These are phyloP conservation scores for Sonneratia alba DNA, from an alignment of 345 rosid species.

Conservation along the genomic window DNA sequence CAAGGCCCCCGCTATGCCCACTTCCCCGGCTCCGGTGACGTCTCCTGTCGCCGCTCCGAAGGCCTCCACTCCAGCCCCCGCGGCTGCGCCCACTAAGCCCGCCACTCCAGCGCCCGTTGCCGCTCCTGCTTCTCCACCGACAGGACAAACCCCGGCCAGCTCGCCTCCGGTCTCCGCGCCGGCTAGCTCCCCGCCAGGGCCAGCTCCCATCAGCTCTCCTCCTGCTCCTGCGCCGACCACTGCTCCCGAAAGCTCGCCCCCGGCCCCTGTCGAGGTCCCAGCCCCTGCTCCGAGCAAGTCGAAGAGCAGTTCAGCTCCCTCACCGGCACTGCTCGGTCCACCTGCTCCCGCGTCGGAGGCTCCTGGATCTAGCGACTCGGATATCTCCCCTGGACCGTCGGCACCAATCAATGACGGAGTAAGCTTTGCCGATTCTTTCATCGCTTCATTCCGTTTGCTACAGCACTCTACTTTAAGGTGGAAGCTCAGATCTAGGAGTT, in stretches of 20 bases:
- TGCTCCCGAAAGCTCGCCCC: conserved; percentile 22
- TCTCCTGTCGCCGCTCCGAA: conserved; percentile 10
- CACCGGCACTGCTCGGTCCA: conserved; percentile 9
- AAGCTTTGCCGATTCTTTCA: neutral
- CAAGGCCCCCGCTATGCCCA: conserved; percentile 5
- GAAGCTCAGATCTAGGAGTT: neutral
- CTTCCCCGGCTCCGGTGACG: conserved; percentile 7
- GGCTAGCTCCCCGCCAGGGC: conserved; percentile 26
- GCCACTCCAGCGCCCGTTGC: conserved; percentile 16
- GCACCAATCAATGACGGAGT: conserved; percentile 15
- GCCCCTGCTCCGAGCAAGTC: conserved; percentile 30
- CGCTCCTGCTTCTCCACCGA: conserved; percentile 19
- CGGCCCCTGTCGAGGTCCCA: conserved; percentile 24
- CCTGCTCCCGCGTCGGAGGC: conserved; percentile 20
- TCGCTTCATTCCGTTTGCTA: too few species aligned
- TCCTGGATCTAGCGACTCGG: conserved; percentile 17
- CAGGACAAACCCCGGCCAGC: conserved; percentile 13
- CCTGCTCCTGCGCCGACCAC: conserved; percentile 20
- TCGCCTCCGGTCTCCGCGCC: conserved; percentile 22
- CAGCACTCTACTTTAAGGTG: neutral
- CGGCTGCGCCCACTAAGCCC: conserved; percentile 15
- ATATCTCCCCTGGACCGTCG: conserved; percentile 14
- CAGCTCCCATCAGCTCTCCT: conserved; percentile 21
- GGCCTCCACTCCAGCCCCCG: conserved; percentile 20
- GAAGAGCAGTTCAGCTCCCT: conserved; percentile 22